A percentile compares a stretch with the other conserved stretches of the same genome.
These are phyloP conservation scores for Dimocarpus longan DNA, from an alignment of 345 rosid species.

Conservation along the genomic window DNA sequence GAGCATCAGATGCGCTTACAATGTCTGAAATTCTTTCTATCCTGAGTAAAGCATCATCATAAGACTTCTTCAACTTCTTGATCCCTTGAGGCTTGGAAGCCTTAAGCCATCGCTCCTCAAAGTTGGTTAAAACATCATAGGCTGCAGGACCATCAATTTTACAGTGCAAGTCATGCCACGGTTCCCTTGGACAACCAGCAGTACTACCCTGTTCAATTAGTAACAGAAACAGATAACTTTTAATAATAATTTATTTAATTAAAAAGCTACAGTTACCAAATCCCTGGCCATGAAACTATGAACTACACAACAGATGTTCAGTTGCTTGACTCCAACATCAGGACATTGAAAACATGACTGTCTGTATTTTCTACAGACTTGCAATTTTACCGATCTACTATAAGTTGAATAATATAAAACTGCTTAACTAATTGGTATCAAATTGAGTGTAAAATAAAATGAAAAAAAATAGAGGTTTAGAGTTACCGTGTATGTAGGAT, in stretches of 20 bases:
- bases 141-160: slow-evolving; percentile 98
- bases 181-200: slow-evolving; percentile 86
- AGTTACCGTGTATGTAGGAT: slow-evolving; percentile 83
- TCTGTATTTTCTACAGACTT: neutral
- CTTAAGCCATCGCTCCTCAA: slow-evolving; percentile 91
- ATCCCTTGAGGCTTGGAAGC: slow-evolving; percentile 81
- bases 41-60: slow-evolving; percentile 85
- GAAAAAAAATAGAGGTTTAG: slow-evolving; percentile 9
- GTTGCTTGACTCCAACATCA: neutral
- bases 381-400: slow-evolving; percentile 4
- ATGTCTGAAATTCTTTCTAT: slow-evolving; percentile 83
- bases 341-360: neutral
- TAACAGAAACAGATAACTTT: slow-evolving; percentile 10
- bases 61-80: slow-evolving; percentile 66
- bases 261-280: neutral
- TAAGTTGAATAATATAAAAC: neutral
- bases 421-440: slow-evolving; percentile 3
- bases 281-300: slow-evolving; percentile 5
- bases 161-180: slow-evolving; percentile 97
- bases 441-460: slow-evolving; percentile 10
- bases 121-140: slow-evolving; percentile 87
- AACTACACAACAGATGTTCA: neutral
- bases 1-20: slow-evolving; percentile 60
- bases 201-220: slow-evolving; percentile 55
- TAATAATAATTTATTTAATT: neutral